Conservation (phyloP, 2,329 filamentous ascomycete genomes). For the Metarhizium humberi region DNA sequence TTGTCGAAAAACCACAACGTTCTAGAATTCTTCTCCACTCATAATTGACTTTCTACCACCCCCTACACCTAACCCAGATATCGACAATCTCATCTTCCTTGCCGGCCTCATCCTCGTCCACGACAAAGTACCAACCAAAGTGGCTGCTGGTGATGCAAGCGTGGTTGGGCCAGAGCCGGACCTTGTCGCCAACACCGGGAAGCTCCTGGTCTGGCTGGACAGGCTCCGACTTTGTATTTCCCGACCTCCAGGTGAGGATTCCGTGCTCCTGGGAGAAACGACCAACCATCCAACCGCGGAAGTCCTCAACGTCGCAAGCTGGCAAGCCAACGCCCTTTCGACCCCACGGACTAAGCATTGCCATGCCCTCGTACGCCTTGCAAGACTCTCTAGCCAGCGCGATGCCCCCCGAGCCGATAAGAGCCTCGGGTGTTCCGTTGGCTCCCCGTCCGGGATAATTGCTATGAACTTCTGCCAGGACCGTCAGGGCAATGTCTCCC, state of each 20-base stretch:
- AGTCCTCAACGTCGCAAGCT: slow-evolving; percentile 20
- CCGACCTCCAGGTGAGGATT: slow-evolving; percentile 48
- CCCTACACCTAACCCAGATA: slow-evolving; percentile 45
- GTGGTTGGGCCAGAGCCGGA: slow-evolving; percentile 73
- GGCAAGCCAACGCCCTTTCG: slow-evolving; percentile 21
- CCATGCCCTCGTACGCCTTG: slow-evolving; percentile 63
- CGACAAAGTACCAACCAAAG: slow-evolving; percentile 64
- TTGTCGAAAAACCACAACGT: too few relatives aligned
- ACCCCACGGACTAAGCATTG: slow-evolving; percentile 53
- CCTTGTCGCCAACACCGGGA: slow-evolving; percentile 52
- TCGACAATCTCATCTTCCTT: slow-evolving; percentile 58
- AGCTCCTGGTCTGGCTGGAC: slow-evolving; percentile 15
- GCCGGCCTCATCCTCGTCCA: slow-evolving; percentile 50
- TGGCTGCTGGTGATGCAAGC: slow-evolving; percentile 66
- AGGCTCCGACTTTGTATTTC: slow-evolving; percentile 19
- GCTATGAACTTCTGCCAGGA: slow-evolving; percentile 64
- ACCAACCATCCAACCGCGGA: slow-evolving; percentile 57
- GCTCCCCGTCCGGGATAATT: slow-evolving; percentile 52
- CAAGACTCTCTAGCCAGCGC: slow-evolving; percentile 69
- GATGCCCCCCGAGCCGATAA: slow-evolving; percentile 60
- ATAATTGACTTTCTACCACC: slow-evolving; percentile 11
- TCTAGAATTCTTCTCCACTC: too few relatives aligned
- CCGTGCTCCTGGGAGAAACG: slow-evolving; percentile 73
- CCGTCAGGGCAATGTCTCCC: slow-evolving; percentile 53
- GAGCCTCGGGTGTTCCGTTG: slow-evolving; percentile 45